Evolutionary conservation across 371 early-diverging fungal species (phyloP).

Genomic region (Mortierella sp.): DNA sequence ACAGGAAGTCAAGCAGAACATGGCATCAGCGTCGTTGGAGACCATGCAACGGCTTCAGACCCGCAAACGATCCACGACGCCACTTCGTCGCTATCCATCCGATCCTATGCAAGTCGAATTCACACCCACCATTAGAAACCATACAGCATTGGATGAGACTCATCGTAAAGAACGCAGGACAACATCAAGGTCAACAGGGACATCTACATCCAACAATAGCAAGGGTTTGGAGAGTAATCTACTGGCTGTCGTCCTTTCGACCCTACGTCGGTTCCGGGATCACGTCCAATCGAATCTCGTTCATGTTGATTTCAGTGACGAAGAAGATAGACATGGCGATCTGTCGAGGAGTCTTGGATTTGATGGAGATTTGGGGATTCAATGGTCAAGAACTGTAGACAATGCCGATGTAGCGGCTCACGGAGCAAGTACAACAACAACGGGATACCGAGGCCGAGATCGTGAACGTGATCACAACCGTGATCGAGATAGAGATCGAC

Average conservation of each 20-base stretch:
- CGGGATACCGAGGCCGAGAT: not conserved
- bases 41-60: conserved; percentile 33
- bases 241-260: conserved; percentile 35
- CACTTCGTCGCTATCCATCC: conserved; percentile 11
- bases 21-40: conserved; percentile 29
- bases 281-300: conserved; percentile 36
- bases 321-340: conserved; percentile 19
- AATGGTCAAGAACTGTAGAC: conserved; percentile 23
- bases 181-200: conserved; percentile 28
- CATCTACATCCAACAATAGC: conserved; percentile 17
- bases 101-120: conserved; percentile 47
- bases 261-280: conserved; percentile 39
- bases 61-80: conserved; percentile 26
- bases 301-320: conserved; percentile 20
- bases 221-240: conserved; percentile 14
- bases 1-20: conserved; percentile 28
- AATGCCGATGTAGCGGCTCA: not conserved
- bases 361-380: conserved; percentile 34
- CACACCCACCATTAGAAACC: conserved; percentile 16
- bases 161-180: conserved; percentile 10
- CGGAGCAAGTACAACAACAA: not conserved
- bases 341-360: conserved; percentile 22
- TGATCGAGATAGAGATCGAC: conserved; percentile 1
- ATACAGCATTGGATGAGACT: not conserved
- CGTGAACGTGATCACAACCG: not conserved